Base-by-base conservation (phyloP, 768 basidiomycete species). In the Russula emetica region DNA sequence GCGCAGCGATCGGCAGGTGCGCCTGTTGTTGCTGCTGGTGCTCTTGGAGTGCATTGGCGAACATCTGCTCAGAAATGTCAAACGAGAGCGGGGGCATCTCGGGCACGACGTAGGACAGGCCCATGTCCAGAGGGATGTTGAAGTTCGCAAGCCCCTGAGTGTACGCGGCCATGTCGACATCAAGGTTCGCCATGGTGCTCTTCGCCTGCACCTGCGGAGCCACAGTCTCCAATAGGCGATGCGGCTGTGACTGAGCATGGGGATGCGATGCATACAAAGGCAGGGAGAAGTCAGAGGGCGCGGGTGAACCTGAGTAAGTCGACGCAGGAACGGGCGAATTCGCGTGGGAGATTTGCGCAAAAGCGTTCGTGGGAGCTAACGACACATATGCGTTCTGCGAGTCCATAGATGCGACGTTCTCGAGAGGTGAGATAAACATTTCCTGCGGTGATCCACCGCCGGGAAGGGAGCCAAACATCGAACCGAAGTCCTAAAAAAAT, bases 251-350 rank as follows among this genome's bases (percentile, higher is more conserved):
- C 45, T 47, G 45, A 11, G 45, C 10, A 22, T 47, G 44, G 4
- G 9, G n/a, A 45, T 45, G 60, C 9, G 66, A 60, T 2, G 62
- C 68, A 14, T 69, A 62, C n/a, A 69, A 8, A 6, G 66, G 58
- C 7, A 67, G 20, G 4, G 66, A 67, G 20, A 69, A 63, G 28
- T 69, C 68, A 5, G 68, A 67, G 13, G 66, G 68, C 5, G 62
- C 68, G 0, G 66, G 66, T 4, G 68, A 69, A 47, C 59, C 60
- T 2, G 68, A 69, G 55, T 69, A 69, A 18, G 61, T 64, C n/a
- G 68, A 69, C 38, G 66, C 34, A 16, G 67, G 59, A 22, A 57
- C 56, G 2, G 67, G 60, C 6, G 66, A 34, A n/a, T 60, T 57
- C 44, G 56, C 10, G 40, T 36, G 47, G 16, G 64, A 38, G n/a